A percentile compares a stretch with the other conserved stretches of the same genome.
phyloP scores from a whole-genome alignment of 2,329 filamentous ascomycete genomes.

The Westerdykella ornata region DNA sequence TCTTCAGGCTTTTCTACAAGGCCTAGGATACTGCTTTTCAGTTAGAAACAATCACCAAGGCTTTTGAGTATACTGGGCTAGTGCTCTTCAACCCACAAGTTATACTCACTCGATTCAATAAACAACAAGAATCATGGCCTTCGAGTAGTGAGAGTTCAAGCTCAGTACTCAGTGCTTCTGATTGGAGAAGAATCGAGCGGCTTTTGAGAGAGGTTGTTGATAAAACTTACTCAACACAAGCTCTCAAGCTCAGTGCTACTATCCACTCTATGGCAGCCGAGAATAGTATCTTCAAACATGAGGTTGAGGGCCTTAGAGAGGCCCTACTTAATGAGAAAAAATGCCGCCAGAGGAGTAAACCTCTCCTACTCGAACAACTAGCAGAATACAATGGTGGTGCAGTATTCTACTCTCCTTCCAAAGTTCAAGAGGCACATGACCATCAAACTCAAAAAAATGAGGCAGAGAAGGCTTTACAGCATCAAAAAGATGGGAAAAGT shows the following conservation, averaged over 20 bases:
- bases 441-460: background rate
- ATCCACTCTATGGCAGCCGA: background rate
- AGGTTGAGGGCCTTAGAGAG: background rate
- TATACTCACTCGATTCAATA: slow-evolving; percentile 3
- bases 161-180: background rate
- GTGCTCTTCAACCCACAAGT: background rate
- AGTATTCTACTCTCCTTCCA: slow-evolving; percentile 6
- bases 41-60: slow-evolving; percentile 1
- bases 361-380: slow-evolving; percentile 5
- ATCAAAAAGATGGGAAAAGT: background rate
- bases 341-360: slow-evolving; percentile 3
- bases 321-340: slow-evolving; percentile 3
- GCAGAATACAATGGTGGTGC: slow-evolving; percentile 7
- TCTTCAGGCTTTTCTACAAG: slow-evolving; percentile 1
- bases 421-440: no score
- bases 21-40: slow-evolving; percentile 2
- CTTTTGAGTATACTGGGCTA: slow-evolving; percentile 3
- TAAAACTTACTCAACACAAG: background rate
- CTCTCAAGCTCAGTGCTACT: background rate
- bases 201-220: slow-evolving; percentile 1
- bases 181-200: slow-evolving; percentile 3
- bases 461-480: background rate
- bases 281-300: background rate
- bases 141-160: background rate
- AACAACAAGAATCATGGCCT: background rate